Evolutionary conservation across 306 rosid genomes (phyloP), one percentile per base, ranked within the genome.

Genomic region (Corylus heterophylla): DNA sequence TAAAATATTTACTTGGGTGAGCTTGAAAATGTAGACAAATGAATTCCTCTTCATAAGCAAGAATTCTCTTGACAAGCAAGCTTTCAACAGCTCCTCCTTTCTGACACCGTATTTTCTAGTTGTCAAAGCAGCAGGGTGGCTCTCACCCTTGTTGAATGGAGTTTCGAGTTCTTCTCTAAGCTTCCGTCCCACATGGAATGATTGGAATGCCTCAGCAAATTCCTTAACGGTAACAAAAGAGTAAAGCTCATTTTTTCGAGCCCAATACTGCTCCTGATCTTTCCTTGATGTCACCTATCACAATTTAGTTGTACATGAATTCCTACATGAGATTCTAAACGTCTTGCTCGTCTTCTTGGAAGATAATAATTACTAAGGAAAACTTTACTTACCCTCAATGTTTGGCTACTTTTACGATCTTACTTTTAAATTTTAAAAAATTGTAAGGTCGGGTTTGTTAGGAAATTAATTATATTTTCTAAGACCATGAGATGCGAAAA

Each of bases 261-360:
- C 75, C 90, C 90, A 84, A 25, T 85, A 88, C 58, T 88, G 89
- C 58, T 78, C 82, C 52, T 88, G 91, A 75, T 88, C 91, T 78
- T 88, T 85, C 70, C 72, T 75, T 29, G 91, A 88, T 29, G 91
- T 88, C 69, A 87, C 86, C 90, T 87, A 72, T 27, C 29, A 11
- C 25, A 72, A 66, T 16, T 16, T n/a, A 45, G 76, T 45, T 66
- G 45, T 17, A 16, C 45, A 71, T 72, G 76, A 37, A 49, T 11
- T 20, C 52, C 13, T 17, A 49, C 4, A 35, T 49, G 42, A 9
- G 62, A 75, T 25, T 67, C 13, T 67, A 16, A 49, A 14, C 16
- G 27, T 17, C 14, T 17, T 66, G 18, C 48, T 48, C 4, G 17
- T 16, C 54, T 10, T 50, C 42, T 63, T 17, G 9, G 71, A 67